phyloP scores from a whole-genome alignment of 129 eudicot genomes.

The Ambrosia trifida region DNA sequence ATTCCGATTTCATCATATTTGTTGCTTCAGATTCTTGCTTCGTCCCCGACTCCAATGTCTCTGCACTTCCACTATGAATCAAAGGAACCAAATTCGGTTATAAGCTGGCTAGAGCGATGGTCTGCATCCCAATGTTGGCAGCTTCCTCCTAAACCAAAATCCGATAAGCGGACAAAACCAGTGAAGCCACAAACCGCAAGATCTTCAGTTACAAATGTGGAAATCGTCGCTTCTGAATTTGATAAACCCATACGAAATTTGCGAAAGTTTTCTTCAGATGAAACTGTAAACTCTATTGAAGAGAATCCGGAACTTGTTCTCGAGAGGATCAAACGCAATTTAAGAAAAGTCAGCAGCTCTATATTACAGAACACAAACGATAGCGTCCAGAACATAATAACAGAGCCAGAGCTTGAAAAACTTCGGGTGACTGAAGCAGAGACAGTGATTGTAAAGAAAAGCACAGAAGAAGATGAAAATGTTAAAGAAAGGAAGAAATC shows the following conservation, averaged over 20 bases:
- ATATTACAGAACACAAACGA: constrained; percentile 17
- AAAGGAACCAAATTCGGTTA: constrained; percentile 45
- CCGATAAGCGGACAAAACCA: constrained; percentile 14
- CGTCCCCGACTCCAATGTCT: constrained; percentile 39
- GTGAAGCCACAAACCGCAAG: constrained; percentile 32
- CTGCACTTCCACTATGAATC: constrained; percentile 49
- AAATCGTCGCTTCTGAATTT: constrained; percentile 39
- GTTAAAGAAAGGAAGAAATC: constrained; percentile 36
- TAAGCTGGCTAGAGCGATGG: constrained; percentile 59
- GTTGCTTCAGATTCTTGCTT: constrained; percentile 41
- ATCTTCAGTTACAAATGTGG: constrained; percentile 32
- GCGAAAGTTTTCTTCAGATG: constrained; percentile 24
- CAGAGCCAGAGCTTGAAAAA: constrained; percentile 19
- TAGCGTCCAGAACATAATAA: neutral
- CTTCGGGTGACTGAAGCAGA: neutral
- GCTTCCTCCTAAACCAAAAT: constrained; percentile 33
- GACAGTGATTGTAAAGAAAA: neutral
- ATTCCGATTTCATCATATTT: constrained; percentile 5
- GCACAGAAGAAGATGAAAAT: constrained; percentile 18
- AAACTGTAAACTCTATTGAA: constrained; percentile 25
- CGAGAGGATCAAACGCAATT: constrained; percentile 44
- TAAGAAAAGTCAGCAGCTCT: constrained; percentile 47
- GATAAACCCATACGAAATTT: constrained; percentile 40
- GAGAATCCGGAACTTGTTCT: constrained; percentile 51
- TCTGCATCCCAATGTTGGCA: constrained; percentile 47